Base-by-base conservation (phyloP, 306 rosid species). In the Rosa multiflora region DNA sequence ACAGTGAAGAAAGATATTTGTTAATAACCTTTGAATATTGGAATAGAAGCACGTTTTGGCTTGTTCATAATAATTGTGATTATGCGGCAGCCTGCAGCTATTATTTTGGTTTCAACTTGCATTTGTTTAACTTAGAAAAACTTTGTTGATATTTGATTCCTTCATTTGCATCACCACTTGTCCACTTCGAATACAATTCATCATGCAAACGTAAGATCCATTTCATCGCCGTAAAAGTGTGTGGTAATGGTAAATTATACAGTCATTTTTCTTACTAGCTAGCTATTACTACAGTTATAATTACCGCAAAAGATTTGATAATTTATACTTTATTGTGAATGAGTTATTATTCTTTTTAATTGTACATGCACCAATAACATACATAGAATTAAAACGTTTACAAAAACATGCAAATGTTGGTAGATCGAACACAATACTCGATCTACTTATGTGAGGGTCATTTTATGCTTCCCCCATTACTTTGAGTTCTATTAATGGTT, bases 21-120 rank as follows among this genome's bases (percentile, higher is more conserved):
- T 20, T 5, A 62, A 5, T 35, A 15, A 17, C 21, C 49, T 29
- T 49, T 48, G 26, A 48, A 71, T 48, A 51, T 29, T 4, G 37
- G 62, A 76, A 46, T 46, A 62, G 20, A 76, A 18, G 59, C 79
- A 76, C 79, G 79, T 46, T 76, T 76, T 76, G 61, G 61, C 47
- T 76, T 49, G 62, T 62, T 63, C 29, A 6, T 76, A 20, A 76
- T 63, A 44, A 32, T 18, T 46, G 4, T 10, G 9, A 35, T 23
- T 29, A 47, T 63, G 72, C 48, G 72, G 72, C 72, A 10, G 72
- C 61, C 72, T 62, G 72, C 13, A 32, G 71, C 23, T 29, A 18
- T 67, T 67, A n/a, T 42, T 20, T 42, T 67, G 32, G 72, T 29
- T 29, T 39, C 72, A 67, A 67, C 72, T 18, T 17, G 29, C 47